Evolutionary conservation across 2,329 filamentous ascomycete species (phyloP).

Genomic region (Ophiostoma fasciatum): DNA sequence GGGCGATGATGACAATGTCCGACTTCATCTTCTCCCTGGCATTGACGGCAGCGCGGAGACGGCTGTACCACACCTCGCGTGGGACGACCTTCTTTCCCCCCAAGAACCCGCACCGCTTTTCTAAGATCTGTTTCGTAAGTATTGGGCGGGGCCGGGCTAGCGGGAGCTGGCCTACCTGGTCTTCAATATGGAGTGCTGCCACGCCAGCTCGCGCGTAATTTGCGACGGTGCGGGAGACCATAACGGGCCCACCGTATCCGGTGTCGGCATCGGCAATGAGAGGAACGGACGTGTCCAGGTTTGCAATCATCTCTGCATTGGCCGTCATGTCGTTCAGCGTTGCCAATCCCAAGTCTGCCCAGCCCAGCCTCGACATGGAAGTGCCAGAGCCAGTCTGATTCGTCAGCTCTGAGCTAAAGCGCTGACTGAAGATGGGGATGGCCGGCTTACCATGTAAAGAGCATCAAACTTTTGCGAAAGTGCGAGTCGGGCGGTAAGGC

Average conservation of each 20-base stretch:
- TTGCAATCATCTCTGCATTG: constrained; percentile 38
- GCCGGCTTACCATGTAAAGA: not conserved
- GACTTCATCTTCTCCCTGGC: constrained; percentile 23
- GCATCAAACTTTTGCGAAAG: not conserved
- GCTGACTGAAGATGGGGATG: too few relatives aligned
- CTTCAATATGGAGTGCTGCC: constrained; percentile 21
- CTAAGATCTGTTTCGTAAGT: constrained; percentile 14
- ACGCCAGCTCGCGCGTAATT: constrained; percentile 40
- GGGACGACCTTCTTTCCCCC: constrained; percentile 21
- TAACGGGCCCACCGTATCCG: constrained; percentile 24
- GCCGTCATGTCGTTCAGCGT: constrained; percentile 35
- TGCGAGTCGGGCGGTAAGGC: not conserved
- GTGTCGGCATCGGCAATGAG: constrained; percentile 40
- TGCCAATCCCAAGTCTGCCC: constrained; percentile 34
- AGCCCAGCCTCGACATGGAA: constrained; percentile 29
- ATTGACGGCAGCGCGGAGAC: constrained; percentile 18
- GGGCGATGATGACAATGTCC: constrained; percentile 43
- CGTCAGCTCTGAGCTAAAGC: too few relatives aligned
- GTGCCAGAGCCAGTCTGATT: constrained; percentile 35
- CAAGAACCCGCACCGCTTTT: constrained; percentile 24
- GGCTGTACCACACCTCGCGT: constrained; percentile 14
- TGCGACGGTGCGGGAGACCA: constrained; percentile 25
- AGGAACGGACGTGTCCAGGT: constrained; percentile 30
- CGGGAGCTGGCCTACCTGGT: constrained; percentile 22
- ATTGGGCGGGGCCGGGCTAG: too few relatives aligned